Percentiles rank a stretch among this genome's conserved stretches.
These are phyloP conservation scores for Phytophthora sojae DNA, from an alignment of 352 stramenopile species.

Conservation along the genomic window DNA sequence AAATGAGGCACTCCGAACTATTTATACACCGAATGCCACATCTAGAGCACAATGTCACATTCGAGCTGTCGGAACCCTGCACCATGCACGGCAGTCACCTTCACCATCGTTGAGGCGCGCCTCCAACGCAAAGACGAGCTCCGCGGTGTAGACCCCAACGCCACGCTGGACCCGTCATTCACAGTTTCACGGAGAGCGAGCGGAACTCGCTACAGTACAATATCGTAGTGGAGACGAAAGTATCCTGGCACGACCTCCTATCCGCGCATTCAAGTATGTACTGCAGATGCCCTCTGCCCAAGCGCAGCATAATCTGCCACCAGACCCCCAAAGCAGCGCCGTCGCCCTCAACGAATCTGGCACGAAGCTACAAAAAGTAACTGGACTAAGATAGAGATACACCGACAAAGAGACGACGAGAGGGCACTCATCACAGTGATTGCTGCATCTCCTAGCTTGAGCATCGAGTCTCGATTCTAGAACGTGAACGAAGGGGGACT, in stretches of 20 bases:
- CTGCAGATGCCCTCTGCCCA: constrained; percentile 10
- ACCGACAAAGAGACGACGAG: constrained; percentile 26
- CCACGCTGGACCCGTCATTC: neutral
- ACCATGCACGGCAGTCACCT: neutral
- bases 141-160: neutral
- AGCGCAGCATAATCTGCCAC: constrained; percentile 11
- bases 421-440: neutral
- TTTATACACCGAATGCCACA: too few relatives aligned
- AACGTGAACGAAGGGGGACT: neutral
- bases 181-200: constrained; percentile 1
- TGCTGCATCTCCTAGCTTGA: neutral
- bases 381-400: constrained; percentile 18
- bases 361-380: neutral
- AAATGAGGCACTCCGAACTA: too few relatives aligned
- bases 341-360: constrained; percentile 7
- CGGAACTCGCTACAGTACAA: neutral
- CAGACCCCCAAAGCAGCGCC: neutral
- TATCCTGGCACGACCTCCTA: constrained; percentile 4
- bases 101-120: constrained; percentile 23
- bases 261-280: neutral
- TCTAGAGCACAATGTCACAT: too few relatives aligned
- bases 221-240: neutral
- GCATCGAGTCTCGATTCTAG: neutral
- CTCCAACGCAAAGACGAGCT: constrained; percentile 14
- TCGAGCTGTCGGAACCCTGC: neutral